phyloP scores from a whole-genome alignment of 148 eudicot genomes.

The Vaccinium vitisidaea region DNA sequence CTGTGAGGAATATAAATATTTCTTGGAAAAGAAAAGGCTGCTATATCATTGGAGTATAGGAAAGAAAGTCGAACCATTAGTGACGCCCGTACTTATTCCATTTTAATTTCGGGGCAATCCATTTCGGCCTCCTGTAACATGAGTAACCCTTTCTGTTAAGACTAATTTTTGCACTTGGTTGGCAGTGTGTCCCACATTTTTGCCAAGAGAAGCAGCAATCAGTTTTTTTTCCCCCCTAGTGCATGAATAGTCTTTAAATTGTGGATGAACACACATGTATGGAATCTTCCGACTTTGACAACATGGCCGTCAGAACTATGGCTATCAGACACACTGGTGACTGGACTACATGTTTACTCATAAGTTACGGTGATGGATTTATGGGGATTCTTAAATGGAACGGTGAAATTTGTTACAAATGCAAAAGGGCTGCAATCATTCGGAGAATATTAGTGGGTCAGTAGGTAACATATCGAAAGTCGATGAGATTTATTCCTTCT shows the following conservation, averaged over 20 bases:
- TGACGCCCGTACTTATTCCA: background rate
- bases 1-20: background rate
- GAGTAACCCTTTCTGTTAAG: background rate
- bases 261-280: background rate
- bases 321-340: background rate
- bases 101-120: background rate
- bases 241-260: background rate
- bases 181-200: background rate
- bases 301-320: background rate
- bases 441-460: too few relatives aligned
- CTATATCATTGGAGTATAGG: background rate
- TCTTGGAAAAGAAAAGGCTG: background rate
- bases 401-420: too few relatives aligned
- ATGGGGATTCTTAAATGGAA: too few relatives aligned
- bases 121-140: background rate
- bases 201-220: background rate
- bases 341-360: too few relatives aligned
- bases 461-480: too few relatives aligned
- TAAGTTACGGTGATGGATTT: too few relatives aligned
- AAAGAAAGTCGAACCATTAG: background rate
- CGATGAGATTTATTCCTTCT: too few relatives aligned
- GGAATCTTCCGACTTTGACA: background rate
- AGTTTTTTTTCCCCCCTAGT: background rate
- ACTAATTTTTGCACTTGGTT: background rate
- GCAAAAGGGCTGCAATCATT: too few relatives aligned